These are phyloP conservation scores for Senna tora DNA, from an alignment of 306 rosid species.

Conservation along the genomic window DNA sequence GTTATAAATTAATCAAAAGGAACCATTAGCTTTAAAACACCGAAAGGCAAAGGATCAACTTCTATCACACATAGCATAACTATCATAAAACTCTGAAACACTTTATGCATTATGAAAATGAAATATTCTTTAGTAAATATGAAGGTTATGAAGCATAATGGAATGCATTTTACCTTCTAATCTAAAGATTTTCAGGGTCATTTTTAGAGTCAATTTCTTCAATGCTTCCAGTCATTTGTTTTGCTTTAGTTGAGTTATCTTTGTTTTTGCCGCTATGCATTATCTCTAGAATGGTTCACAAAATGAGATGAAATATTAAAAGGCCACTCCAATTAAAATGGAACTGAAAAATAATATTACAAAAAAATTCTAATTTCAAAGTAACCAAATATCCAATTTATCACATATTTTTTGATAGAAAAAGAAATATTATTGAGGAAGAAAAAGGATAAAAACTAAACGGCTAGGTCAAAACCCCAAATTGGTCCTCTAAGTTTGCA, in stretches of 20 bases:
- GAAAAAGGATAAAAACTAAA: no score
- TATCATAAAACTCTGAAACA: no score
- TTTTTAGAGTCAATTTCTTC: slow-evolving; percentile 29
- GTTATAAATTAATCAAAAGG: not conserved
- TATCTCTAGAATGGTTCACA: slow-evolving; percentile 44
- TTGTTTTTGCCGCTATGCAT: slow-evolving; percentile 53
- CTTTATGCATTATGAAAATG: no score
- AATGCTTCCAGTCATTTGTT: slow-evolving; percentile 16
- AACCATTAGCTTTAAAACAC: not conserved
- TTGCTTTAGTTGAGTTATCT: slow-evolving; percentile 37
- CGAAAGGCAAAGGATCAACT: not conserved
- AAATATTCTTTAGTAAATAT: not conserved
- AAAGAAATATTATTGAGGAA: no score
- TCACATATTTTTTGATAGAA: not conserved
- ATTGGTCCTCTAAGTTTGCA: no score
- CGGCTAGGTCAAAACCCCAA: no score
- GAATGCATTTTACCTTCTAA: slow-evolving; percentile 43
- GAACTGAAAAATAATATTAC: not conserved
- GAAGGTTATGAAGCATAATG: no score
- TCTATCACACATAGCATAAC: no score
- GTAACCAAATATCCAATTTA: slow-evolving; percentile 5
- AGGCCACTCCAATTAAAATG: not conserved
- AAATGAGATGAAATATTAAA: not conserved
- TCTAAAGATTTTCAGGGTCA: slow-evolving; percentile 29
- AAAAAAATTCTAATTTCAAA: not conserved